phyloP scores from a whole-genome alignment of 2,329 filamentous ascomycete species.

The Ophiocordyceps camponoti-rufipedis region DNA sequence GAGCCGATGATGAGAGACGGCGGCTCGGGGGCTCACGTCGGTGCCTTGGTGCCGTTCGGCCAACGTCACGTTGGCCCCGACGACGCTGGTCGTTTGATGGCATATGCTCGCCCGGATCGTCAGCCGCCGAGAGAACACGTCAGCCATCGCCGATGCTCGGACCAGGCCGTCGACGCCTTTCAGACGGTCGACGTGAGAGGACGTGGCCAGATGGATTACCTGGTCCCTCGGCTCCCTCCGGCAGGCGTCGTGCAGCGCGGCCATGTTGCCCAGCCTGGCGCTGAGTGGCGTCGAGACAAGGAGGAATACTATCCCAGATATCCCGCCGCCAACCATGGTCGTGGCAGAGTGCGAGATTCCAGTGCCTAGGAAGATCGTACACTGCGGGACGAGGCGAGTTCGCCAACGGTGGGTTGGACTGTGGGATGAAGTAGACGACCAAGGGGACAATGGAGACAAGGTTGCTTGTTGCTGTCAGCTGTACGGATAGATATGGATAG shows the following conservation, averaged over 20 bases:
- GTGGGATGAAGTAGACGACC: too few relatives aligned
- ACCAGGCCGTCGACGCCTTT: constrained; percentile 13
- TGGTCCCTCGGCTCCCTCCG: constrained; percentile 1
- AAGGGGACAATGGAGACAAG: too few relatives aligned
- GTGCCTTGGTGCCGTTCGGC: too few relatives aligned
- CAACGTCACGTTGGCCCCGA: too few relatives aligned
- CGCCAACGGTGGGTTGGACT: too few relatives aligned
- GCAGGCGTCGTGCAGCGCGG: constrained; percentile 3
- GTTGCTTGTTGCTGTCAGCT: too few relatives aligned
- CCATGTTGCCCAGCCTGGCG: constrained; percentile 2
- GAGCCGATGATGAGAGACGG: too few relatives aligned
- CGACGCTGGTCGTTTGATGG: neutral
- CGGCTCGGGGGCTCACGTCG: too few relatives aligned
- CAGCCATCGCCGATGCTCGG: constrained; percentile 2
- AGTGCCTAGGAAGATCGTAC: neutral
- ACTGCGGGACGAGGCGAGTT: too few relatives aligned
- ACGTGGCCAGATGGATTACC: constrained; percentile 14
- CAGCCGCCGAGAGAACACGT: constrained; percentile 1
- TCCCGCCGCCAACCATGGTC: constrained; percentile 8
- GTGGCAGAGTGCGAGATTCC: neutral
- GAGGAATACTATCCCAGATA: constrained; percentile 27
- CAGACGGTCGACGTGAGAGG: constrained; percentile 28
- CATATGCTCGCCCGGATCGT: neutral
- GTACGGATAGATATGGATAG: too few relatives aligned
- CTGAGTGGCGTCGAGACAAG: constrained; percentile 4